These are phyloP conservation scores for Fusarium pseudonygamai DNA, from an alignment of 2,329 filamentous ascomycete genomes.

Conservation along the genomic window DNA sequence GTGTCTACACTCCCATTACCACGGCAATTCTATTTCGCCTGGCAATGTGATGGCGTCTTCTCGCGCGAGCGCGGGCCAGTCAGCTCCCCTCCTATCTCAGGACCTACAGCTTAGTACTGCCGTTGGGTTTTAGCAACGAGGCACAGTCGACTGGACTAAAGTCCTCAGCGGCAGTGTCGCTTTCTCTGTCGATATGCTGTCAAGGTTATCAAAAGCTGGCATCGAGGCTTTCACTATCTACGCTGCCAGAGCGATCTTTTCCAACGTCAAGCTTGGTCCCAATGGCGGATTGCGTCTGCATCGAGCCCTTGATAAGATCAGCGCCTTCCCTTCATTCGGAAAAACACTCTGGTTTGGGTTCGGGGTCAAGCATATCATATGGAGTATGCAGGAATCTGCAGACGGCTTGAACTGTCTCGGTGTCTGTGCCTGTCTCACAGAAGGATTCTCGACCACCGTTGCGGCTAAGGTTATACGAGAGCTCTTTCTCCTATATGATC, in stretches of 20 bases:
- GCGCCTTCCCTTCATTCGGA: accelerated
- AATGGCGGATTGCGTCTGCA: accelerated
- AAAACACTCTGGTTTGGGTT: accelerated
- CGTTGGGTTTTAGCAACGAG: accelerated
- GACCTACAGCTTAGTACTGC: accelerated
- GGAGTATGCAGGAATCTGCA: background rate
- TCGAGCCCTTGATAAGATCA: accelerated
- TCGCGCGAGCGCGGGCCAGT: accelerated
- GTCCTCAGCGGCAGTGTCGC: accelerated
- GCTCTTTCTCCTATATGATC: accelerated
- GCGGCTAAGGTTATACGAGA: accelerated
- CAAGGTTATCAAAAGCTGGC: accelerated
- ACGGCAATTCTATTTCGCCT: too few species aligned
- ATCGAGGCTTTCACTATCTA: accelerated
- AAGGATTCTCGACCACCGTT: accelerated
- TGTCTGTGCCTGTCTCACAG: background rate
- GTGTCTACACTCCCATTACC: too few species aligned
- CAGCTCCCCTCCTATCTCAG: accelerated
- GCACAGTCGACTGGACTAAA: background rate
- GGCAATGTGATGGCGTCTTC: background rate
- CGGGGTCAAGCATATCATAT: background rate
- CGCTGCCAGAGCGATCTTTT: background rate
- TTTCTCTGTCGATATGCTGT: accelerated
- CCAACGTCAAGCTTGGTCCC: accelerated
- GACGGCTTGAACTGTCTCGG: background rate